Conservation (phyloP, 1,139 yeast species). For the Nakaseomyces sp. region DNA sequence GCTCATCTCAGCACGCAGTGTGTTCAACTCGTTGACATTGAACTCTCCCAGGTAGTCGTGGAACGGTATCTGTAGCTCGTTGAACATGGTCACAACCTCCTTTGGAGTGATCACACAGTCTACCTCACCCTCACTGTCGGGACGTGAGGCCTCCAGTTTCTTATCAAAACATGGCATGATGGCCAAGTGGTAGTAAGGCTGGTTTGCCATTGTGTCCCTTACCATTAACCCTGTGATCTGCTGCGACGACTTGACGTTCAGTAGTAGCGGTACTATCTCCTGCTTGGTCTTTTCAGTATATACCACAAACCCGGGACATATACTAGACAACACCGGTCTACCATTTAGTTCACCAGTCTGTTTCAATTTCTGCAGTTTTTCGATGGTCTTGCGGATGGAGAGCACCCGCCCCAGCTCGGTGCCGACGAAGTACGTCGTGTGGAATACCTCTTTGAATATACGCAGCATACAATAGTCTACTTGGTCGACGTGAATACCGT, state of each 20-base stretch:
- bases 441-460: constrained; percentile 51
- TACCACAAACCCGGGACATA: constrained; percentile 96
- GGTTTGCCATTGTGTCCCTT: constrained; percentile 34
- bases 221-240: constrained; percentile 79
- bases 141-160: constrained; percentile 87
- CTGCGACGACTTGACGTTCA: constrained; percentile 78
- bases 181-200: constrained; percentile 62
- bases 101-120: constrained; percentile 92
- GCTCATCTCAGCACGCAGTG: constrained; percentile 13
- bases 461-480: constrained; percentile 55
- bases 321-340: constrained; percentile 41
- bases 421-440: constrained; percentile 72
- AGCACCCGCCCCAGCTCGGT: constrained; percentile 73
- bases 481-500: constrained; percentile 41
- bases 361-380: constrained; percentile 37
- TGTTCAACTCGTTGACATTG: constrained; percentile 6
- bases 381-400: constrained; percentile 53
- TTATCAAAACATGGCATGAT: constrained; percentile 97
- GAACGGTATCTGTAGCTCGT: constrained; percentile 36
- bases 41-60: constrained; percentile 8
- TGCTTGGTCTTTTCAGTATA: constrained; percentile 96
- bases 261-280: constrained; percentile 53
- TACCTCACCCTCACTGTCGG: constrained; percentile 61
- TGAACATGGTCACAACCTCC: constrained; percentile 67
- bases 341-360: constrained; percentile 12